Base-by-base conservation (phyloP, 306 rosid species). In the Pterocarpus santalinus region DNA sequence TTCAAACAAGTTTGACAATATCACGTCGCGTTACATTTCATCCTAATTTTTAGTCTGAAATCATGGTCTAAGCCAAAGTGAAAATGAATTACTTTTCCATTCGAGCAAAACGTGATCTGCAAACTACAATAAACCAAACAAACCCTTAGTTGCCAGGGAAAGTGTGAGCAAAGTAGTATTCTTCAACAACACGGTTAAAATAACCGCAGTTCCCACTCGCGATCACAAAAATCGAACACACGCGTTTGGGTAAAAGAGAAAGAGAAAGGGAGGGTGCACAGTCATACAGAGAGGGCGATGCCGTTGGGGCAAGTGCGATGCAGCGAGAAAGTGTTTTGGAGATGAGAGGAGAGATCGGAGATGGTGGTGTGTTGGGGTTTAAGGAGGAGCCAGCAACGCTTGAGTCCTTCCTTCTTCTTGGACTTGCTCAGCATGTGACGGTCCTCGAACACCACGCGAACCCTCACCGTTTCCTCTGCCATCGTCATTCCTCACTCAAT, bases 371-470 rank as follows among this genome's bases (percentile, higher is more conserved):
- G 86, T n/a, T 90, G 88, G 65, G 98, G 88, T 77, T 96, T 87
- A 12, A 93, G 92, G 28, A 90, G 91, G 85, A 94, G 56, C 98
- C 99, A 95, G 84, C 93, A 86, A 57, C 90, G 96, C 12, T 74
- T 77, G 22, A 95, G 74, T 8, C 97, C 99, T 22, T 90, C 83
- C 53, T 72, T 80, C 81, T 81, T 85, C 90, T 84, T 93, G 2
- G 94, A 88, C 69, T 83, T 85, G 64, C 76, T 83, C 33, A 95
- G 84, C 38, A 90, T 84, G 71, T 55, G 56, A 16, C 63, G 73
- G 33, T 86, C 91, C 49, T 87, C 89, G 87, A 93, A 95, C 75
- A 81, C 61, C 55, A 95, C 65, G 2, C 99, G 98, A 55, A 95
- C 86, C 61, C 98, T 88, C 75, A 88, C 83, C 38, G 47, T 79